phyloP scores from a whole-genome alignment of 257 asterid species.

The Verbena officinalis region DNA sequence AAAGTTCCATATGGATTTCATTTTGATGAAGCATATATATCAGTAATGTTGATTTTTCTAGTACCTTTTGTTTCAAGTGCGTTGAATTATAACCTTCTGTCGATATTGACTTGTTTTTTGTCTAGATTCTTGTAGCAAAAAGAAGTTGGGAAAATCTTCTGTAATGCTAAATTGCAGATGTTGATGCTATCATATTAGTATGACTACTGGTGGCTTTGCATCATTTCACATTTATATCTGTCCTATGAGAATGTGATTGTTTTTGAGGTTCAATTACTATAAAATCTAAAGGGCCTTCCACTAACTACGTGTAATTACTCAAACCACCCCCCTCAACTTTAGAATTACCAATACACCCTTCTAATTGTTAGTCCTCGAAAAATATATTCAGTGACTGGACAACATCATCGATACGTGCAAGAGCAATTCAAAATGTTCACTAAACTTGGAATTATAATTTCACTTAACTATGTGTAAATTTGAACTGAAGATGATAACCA shows the following conservation, averaged over 20 bases:
- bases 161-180: slow-evolving; percentile 3
- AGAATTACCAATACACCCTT: no score
- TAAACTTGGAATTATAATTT: no score
- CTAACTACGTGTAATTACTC: no score
- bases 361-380: no score
- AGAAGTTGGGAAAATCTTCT: background rate
- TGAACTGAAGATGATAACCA: no score
- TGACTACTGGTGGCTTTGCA: background rate
- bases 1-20: background rate
- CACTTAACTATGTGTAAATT: no score
- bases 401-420: no score
- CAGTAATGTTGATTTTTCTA: background rate
- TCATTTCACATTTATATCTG: background rate
- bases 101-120: background rate
- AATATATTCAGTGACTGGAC: no score
- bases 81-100: background rate
- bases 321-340: no score
- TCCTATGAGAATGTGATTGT: background rate
- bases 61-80: background rate
- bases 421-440: no score
- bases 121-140: background rate
- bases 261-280: background rate
- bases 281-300: background rate
- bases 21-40: background rate
- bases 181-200: background rate